Evolutionary conservation across 352 stramenopile species (phyloP).

Genomic region (Phytophthora crassamura): DNA sequence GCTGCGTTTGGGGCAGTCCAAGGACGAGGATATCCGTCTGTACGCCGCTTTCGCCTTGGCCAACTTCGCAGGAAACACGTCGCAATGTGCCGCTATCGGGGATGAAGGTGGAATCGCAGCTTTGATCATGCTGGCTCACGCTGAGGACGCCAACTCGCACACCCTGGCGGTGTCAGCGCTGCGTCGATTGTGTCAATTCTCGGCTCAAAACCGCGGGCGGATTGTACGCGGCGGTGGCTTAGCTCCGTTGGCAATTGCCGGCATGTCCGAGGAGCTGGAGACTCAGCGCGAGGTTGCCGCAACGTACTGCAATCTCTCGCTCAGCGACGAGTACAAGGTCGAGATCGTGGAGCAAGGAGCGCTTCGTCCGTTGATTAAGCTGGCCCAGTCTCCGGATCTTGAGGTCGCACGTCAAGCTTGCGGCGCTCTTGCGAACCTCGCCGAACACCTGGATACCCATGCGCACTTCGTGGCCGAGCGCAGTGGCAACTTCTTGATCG

Average conservation of each 20-base stretch:
- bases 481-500: slow-evolving; percentile 78
- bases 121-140: slow-evolving; percentile 91
- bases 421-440: slow-evolving; percentile 94
- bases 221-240: slow-evolving; percentile 91
- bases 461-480: slow-evolving; percentile 80
- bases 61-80: slow-evolving; percentile 92
- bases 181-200: slow-evolving; percentile 92
- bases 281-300: slow-evolving; percentile 95
- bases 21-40: slow-evolving; percentile 86
- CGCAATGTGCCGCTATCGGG: slow-evolving; percentile 90
- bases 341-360: slow-evolving; percentile 87
- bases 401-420: slow-evolving; percentile 94
- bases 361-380: slow-evolving; percentile 80
- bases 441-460: slow-evolving; percentile 95
- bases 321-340: slow-evolving; percentile 93
- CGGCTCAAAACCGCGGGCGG: slow-evolving; percentile 84
- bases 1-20: slow-evolving; percentile 71
- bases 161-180: slow-evolving; percentile 94
- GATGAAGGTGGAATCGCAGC: slow-evolving; percentile 89
- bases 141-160: slow-evolving; percentile 89
- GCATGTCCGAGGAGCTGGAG: slow-evolving; percentile 91
- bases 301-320: slow-evolving; percentile 94
- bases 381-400: slow-evolving; percentile 91
- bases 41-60: slow-evolving; percentile 93
- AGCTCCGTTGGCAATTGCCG: slow-evolving; percentile 83